A percentile compares a stretch with the other conserved stretches of the same genome.
Conservation (phyloP, 1,284 basidiomycete genomes). For the Serendipita sp. region DNA sequence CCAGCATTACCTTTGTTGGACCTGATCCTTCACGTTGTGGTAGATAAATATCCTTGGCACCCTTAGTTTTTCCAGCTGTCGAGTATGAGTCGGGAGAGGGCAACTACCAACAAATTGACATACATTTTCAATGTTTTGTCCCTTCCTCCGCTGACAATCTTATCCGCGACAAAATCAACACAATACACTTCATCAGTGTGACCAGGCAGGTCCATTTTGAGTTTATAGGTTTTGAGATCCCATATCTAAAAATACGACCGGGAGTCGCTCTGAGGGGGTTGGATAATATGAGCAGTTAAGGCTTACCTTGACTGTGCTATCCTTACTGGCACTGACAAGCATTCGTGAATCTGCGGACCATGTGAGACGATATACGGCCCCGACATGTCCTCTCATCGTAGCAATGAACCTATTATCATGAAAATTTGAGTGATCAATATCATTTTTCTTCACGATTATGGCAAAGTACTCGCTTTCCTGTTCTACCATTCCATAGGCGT, state of each 20-base stretch:
- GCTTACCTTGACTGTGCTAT: constrained; percentile 83
- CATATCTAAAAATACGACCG: constrained; percentile 47
- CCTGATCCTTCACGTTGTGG: neutral
- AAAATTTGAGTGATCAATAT: neutral
- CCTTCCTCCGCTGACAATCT: constrained; percentile 86
- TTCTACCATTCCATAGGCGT: constrained; percentile 85
- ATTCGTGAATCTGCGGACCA: constrained; percentile 92
- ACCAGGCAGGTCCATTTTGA: constrained; percentile 85
- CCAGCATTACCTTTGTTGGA: neutral
- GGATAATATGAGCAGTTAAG: neutral
- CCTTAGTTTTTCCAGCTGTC: constrained; percentile 6
- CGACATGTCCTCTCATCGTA: constrained; percentile 84
- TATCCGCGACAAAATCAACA: constrained; percentile 95
- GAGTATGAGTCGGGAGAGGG: neutral
- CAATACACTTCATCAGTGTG: constrained; percentile 98
- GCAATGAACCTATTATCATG: constrained; percentile 51
- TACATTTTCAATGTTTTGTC: constrained; percentile 64
- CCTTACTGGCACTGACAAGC: constrained; percentile 88
- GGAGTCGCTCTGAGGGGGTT: neutral
- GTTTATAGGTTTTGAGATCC: constrained; percentile 90
- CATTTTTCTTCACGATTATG: neutral
- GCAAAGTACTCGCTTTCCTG: constrained; percentile 53
- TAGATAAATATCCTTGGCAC: neutral
- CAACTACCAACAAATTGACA: constrained; percentile 10
- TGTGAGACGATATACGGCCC: constrained; percentile 83